A percentile compares a stretch with the other conserved stretches of the same genome.
Conservation (phyloP, 352 stramenopile species). For the Aphanomyces cochlioides region DNA sequence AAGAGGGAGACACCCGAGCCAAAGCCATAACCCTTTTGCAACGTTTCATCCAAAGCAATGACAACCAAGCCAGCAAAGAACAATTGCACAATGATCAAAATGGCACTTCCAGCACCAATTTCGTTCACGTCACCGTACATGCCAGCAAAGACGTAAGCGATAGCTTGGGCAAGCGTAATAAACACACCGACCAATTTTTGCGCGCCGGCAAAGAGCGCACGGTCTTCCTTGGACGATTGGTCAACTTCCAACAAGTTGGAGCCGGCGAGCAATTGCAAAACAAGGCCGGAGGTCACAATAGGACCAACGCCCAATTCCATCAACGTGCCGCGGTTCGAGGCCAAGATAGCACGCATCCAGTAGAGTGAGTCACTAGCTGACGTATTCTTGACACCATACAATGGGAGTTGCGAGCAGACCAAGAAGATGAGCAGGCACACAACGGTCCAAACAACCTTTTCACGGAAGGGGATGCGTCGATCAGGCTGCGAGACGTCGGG, state of each 20-base stretch:
- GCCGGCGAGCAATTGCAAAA: constrained; percentile 98
- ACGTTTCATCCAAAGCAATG: constrained; percentile 98
- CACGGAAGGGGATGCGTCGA: constrained; percentile 97
- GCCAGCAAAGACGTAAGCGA: constrained; percentile 98
- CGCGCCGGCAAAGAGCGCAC: constrained; percentile 94
- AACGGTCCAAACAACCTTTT: constrained; percentile 99
- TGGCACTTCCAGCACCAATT: constrained; percentile 97
- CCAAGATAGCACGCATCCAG: constrained; percentile 99
- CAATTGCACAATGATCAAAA: constrained; percentile 99
- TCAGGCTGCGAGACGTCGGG: constrained; percentile 96
- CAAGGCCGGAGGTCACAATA: constrained; percentile 97
- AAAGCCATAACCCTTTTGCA: constrained; percentile 99
- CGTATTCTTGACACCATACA: constrained; percentile 98
- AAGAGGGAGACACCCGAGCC: constrained; percentile 99
- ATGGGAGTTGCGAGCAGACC: constrained; percentile 99
- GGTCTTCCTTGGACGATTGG: constrained; percentile 98
- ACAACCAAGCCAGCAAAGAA: constrained; percentile 97
- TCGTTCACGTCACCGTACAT: constrained; percentile 99
- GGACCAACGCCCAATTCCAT: constrained; percentile 99
- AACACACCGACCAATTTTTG: constrained; percentile 99
- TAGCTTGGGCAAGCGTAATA: constrained; percentile 97
- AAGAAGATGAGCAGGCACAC: constrained; percentile 99
- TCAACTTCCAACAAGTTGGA: constrained; percentile 99
- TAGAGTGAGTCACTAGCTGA: constrained; percentile 99
- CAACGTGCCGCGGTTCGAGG: constrained; percentile 97